Percentiles rank a stretch among this genome's conserved stretches.
These are phyloP conservation scores for Neofusicoccum kwambonambiense DNA, from an alignment of 2,329 filamentous ascomycete species.

Conservation along the genomic window DNA sequence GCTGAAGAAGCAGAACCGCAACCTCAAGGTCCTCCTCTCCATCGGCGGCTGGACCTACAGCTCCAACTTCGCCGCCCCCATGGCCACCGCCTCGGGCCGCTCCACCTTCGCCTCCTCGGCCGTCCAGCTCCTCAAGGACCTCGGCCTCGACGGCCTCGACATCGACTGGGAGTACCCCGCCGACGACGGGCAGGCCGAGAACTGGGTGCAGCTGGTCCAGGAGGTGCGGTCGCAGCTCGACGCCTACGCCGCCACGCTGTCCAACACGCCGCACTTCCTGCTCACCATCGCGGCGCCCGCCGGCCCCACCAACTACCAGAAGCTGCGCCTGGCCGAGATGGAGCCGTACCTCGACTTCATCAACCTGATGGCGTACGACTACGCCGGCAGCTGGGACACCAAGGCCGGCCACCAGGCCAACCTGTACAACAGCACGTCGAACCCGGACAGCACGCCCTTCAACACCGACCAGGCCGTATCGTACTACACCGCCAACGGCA, in stretches of 20 bases:
- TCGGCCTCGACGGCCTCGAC: slow-evolving; percentile 64
- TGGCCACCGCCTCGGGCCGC: slow-evolving; percentile 62
- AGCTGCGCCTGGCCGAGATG: slow-evolving; percentile 42
- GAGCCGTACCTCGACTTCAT: slow-evolving; percentile 49
- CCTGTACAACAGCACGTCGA: slow-evolving; percentile 58
- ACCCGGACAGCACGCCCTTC: slow-evolving; percentile 71
- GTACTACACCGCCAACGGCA: slow-evolving; percentile 64
- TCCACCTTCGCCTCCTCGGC: slow-evolving; percentile 67
- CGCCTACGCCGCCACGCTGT: slow-evolving; percentile 31
- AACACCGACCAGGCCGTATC: slow-evolving; percentile 69
- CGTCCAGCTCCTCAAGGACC: slow-evolving; percentile 72
- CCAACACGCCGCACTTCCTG: slow-evolving; percentile 36
- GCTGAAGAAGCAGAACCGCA: slow-evolving; percentile 72
- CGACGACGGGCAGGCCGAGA: slow-evolving; percentile 36
- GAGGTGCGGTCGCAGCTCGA: slow-evolving; percentile 40
- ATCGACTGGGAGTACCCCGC: slow-evolving; percentile 51
- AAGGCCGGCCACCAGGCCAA: slow-evolving; percentile 78
- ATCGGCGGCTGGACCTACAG: slow-evolving; percentile 85
- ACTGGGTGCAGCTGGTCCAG: slow-evolving; percentile 42
- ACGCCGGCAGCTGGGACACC: slow-evolving; percentile 75
- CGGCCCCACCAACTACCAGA: slow-evolving; percentile 44
- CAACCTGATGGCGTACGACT: slow-evolving; percentile 55
- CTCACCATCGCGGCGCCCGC: slow-evolving; percentile 47
- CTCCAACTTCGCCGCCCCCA: slow-evolving; percentile 71
- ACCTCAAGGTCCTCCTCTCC: slow-evolving; percentile 76